phyloP scores from a whole-genome alignment of 2,329 filamentous ascomycete genomes.

The Dothideomycetes sp. region DNA sequence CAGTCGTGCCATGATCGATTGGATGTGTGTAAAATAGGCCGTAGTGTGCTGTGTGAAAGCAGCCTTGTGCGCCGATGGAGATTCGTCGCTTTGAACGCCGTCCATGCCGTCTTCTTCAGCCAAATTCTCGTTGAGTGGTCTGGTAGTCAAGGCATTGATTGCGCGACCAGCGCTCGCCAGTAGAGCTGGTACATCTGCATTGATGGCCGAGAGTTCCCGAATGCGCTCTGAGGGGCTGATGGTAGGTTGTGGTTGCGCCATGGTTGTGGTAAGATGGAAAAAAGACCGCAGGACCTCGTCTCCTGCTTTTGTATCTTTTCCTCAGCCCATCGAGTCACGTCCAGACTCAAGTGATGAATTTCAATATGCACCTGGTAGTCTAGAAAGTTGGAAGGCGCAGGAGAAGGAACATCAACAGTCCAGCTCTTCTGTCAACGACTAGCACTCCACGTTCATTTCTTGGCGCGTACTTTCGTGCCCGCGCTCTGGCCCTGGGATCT shows the following conservation, averaged over 20 bases:
- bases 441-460: too few species aligned
- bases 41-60: conserved; percentile 47
- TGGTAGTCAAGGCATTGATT: conserved; percentile 53
- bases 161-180: conserved; percentile 53
- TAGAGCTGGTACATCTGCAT: conserved; percentile 49
- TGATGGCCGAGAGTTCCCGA: conserved; percentile 68
- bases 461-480: too few species aligned
- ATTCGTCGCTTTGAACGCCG: conserved; percentile 5
- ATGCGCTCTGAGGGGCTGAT: conserved; percentile 69
- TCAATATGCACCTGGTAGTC: neutral
- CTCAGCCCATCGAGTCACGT: conserved; percentile 14
- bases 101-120: conserved; percentile 42
- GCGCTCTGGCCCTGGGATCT: too few species aligned
- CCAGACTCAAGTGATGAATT: neutral
- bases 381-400: too few species aligned
- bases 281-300: neutral
- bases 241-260: conserved; percentile 21
- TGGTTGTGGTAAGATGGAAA: conserved; percentile 13
- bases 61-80: conserved; percentile 36
- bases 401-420: too few species aligned
- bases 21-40: conserved; percentile 63
- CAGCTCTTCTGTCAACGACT: too few species aligned
- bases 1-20: conserved; percentile 63
- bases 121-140: conserved; percentile 33
- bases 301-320: neutral